These are phyloP conservation scores for Alternaria ethzedia DNA, from an alignment of 2,329 filamentous ascomycete species.

Conservation along the genomic window DNA sequence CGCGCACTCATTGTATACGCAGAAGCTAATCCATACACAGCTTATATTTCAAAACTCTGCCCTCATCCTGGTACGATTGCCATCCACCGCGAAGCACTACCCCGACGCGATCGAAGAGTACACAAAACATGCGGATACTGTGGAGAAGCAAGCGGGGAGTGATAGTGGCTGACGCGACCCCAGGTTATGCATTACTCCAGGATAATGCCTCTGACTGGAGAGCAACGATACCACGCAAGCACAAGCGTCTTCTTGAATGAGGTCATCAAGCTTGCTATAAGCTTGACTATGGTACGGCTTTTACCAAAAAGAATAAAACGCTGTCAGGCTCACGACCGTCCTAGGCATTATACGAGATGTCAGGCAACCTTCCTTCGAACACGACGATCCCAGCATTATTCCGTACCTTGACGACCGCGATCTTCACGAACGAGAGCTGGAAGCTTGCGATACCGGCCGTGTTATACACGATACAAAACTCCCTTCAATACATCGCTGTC, in stretches of 20 bases:
- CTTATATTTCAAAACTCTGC: slow-evolving; percentile 82
- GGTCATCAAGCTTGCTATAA: slow-evolving; percentile 86
- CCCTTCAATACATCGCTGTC: slow-evolving; percentile 89
- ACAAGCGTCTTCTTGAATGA: slow-evolving; percentile 95
- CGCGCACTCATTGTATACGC: neutral
- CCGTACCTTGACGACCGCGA: slow-evolving; percentile 76
- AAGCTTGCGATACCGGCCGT: slow-evolving; percentile 88
- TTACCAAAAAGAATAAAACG: too few species aligned
- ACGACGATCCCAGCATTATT: slow-evolving; percentile 82
- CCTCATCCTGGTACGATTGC: slow-evolving; percentile 68
- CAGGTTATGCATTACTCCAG: slow-evolving; percentile 94
- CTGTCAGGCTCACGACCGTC: neutral
- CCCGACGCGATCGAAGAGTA: neutral
- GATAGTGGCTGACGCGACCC: slow-evolving; percentile 17
- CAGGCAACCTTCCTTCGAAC: slow-evolving; percentile 75
- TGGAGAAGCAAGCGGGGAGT: neutral
- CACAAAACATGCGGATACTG: neutral
- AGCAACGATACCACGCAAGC: slow-evolving; percentile 89
- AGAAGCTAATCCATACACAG: slow-evolving; percentile 53
- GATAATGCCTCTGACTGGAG: slow-evolving; percentile 83
- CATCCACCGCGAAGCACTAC: slow-evolving; percentile 4
- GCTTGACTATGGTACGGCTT: slow-evolving; percentile 70
- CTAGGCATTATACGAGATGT: slow-evolving; percentile 80
- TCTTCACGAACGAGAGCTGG: slow-evolving; percentile 93
- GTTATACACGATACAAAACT: slow-evolving; percentile 90